These are phyloP conservation scores for Neolecta irregularis DNA, from an alignment of 1,139 yeast species.

Conservation along the genomic window DNA sequence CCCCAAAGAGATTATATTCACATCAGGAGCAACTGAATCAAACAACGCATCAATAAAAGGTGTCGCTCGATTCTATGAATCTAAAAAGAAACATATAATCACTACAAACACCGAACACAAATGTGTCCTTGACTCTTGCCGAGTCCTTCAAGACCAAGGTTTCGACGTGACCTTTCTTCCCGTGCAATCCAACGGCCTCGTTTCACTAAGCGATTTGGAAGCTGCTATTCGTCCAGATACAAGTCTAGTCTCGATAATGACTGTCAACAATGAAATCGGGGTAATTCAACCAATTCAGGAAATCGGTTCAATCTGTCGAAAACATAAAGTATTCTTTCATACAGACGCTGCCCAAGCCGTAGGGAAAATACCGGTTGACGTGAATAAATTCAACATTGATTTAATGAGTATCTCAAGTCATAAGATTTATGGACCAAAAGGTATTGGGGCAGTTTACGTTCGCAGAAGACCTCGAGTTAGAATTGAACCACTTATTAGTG, in stretches of 20 bases:
- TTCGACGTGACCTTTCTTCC: constrained; percentile 89
- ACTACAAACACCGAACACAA: constrained; percentile 96
- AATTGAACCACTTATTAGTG: constrained; percentile 83
- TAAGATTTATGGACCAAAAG: constrained; percentile 96
- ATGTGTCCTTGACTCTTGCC: constrained; percentile 90
- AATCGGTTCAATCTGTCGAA: constrained; percentile 76
- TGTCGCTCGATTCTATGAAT: constrained; percentile 80
- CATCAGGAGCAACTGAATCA: constrained; percentile 95
- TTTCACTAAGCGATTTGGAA: constrained; percentile 61
- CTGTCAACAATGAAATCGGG: constrained; percentile 95
- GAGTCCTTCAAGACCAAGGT: constrained; percentile 92
- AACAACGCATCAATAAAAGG: constrained; percentile 93
- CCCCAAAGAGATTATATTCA: constrained; percentile 89
- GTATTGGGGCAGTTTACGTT: constrained; percentile 87
- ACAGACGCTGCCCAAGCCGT: constrained; percentile 98
- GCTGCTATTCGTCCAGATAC: constrained; percentile 84
- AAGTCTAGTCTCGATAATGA: constrained; percentile 84
- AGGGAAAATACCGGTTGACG: constrained; percentile 87
- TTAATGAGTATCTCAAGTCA: constrained; percentile 87
- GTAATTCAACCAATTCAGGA: constrained; percentile 92
- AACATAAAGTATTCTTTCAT: constrained; percentile 84
- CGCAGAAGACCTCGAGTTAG: constrained; percentile 98
- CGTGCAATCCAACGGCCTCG: constrained; percentile 66
- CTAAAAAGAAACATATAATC: constrained; percentile 81
- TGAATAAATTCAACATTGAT: constrained; percentile 84